Base-by-base conservation (phyloP, 805 yeast species). In the Ogataea nitratoaversa region DNA sequence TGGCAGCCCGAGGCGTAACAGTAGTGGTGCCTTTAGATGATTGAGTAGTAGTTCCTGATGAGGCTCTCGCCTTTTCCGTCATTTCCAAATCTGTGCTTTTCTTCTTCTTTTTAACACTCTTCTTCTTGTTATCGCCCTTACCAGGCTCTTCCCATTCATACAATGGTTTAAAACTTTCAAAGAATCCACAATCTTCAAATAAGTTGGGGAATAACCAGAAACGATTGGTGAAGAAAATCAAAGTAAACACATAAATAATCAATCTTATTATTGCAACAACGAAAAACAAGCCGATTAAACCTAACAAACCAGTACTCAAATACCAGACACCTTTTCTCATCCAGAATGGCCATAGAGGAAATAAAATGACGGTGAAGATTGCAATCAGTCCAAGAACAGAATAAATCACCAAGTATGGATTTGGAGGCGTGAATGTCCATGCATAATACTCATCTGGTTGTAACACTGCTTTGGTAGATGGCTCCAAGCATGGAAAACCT, bases 161-260 rank as follows among this genome's bases (percentile, higher is more conserved):
- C n/a, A 82, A 50, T 4, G 99, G 99, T 49, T 73, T 73, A 69
- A 93, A 93, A 69, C 95, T 84, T 43, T 91, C 98, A 44, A 91
- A 57, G 48, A 93, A 84, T 19, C 97, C 96, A 53, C 95, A 90
- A 58, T 93, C 99, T 47, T 82, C 99, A 65, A 90, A 93, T 57
- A 93, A 71, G 59, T 91, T 91, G 41, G 99, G 99, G 73, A 88
- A 91, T 34, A 93, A 60, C 99, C 99, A 93, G 59, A 93, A 73
- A n/a, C 95, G 95, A 32, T 79, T 78, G 7, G 79, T 76, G 41
- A 74, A 66, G 1, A 76, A 63, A 35, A 82, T 66, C 48, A 75
- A 73, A 0, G 89, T 75, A 37, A 84, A 50, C 19, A 73, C 50
- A 53, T 79, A 87, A 19, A 93, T 58, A 30, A 90, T 70, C 58